A percentile compares a stretch with the other conserved stretches of the same genome.
phyloP scores from a whole-genome alignment of 495 filamentous ascomycete species.

The Saxophila tyrrhenica region DNA sequence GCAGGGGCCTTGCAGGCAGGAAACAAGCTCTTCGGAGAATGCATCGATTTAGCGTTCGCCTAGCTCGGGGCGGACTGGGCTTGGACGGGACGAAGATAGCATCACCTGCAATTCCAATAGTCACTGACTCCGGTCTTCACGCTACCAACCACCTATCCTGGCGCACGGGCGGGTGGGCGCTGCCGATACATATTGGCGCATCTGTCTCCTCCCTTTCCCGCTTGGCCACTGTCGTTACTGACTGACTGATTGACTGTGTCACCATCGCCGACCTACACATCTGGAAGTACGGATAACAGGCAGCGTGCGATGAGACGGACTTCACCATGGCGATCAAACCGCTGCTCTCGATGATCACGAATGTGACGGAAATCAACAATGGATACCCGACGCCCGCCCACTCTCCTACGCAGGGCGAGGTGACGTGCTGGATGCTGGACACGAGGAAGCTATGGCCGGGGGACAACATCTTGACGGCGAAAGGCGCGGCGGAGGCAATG shows the following conservation, averaged over 20 bases:
- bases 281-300: no score
- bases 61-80: background rate
- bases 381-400: slow-evolving; percentile 5
- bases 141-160: background rate
- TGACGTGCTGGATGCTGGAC: slow-evolving; percentile 33
- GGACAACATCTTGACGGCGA: slow-evolving; percentile 24
- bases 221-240: background rate
- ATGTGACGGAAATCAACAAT: background rate
- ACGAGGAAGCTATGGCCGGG: slow-evolving; percentile 30
- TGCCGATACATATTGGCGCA: background rate
- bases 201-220: background rate
- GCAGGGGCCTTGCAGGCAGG: background rate
- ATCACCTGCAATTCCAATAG: background rate
- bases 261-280: no score
- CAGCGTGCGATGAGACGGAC: background rate
- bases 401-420: background rate
- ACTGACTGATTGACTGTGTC: no score
- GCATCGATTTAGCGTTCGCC: background rate
- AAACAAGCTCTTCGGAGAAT: slow-evolving; percentile 1
- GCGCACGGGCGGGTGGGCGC: background rate
- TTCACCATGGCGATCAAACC: background rate
- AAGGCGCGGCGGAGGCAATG: slow-evolving; percentile 41
- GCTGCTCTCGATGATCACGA: slow-evolving; percentile 6
- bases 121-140: no score
- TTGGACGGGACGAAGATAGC: background rate